Conservation (phyloP, 2,329 filamentous ascomycete species). For the Xylariaceae sp. region DNA sequence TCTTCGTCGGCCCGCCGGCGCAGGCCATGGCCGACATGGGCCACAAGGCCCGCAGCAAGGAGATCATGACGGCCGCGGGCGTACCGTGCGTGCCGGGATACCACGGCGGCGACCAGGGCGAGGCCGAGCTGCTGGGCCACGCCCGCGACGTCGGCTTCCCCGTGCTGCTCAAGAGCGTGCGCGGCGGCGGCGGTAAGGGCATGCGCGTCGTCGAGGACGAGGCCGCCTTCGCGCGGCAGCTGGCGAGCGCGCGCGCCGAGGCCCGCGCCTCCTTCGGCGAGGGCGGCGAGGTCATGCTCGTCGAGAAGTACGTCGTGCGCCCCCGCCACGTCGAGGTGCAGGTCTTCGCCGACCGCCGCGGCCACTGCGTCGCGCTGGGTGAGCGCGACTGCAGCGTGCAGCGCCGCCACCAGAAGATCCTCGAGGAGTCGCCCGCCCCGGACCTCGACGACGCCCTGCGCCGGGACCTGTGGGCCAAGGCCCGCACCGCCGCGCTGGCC, state of each 20-base stretch:
- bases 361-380: constrained; percentile 73
- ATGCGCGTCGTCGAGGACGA: constrained; percentile 66
- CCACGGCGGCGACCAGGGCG: constrained; percentile 76
- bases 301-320: constrained; percentile 73
- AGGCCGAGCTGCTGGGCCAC: constrained; percentile 51
- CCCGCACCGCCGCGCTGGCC: constrained; percentile 59
- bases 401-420: constrained; percentile 79
- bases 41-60: constrained; percentile 67
- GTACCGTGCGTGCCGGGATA: constrained; percentile 97
- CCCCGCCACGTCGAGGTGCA: constrained; percentile 86
- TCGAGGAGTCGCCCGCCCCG: constrained; percentile 82
- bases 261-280: constrained; percentile 76
- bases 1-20: constrained; percentile 88
- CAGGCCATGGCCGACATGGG: constrained; percentile 69
- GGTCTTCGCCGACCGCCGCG: constrained; percentile 76
- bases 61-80: constrained; percentile 93
- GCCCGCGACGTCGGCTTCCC: constrained; percentile 64
- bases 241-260: constrained; percentile 66
- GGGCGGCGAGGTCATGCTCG: constrained; percentile 69
- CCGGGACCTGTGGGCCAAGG: constrained; percentile 58
- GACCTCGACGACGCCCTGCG: constrained; percentile 50
- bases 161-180: constrained; percentile 72
- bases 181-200: constrained; percentile 77
- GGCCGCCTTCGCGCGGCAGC: constrained; percentile 61
- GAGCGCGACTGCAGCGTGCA: constrained; percentile 87